Percentiles rank a stretch among this genome's conserved stretches.
Evolutionary conservation across 1,139 yeast genomes (phyloP).

Genomic region (Yamadazyma mexicana): DNA sequence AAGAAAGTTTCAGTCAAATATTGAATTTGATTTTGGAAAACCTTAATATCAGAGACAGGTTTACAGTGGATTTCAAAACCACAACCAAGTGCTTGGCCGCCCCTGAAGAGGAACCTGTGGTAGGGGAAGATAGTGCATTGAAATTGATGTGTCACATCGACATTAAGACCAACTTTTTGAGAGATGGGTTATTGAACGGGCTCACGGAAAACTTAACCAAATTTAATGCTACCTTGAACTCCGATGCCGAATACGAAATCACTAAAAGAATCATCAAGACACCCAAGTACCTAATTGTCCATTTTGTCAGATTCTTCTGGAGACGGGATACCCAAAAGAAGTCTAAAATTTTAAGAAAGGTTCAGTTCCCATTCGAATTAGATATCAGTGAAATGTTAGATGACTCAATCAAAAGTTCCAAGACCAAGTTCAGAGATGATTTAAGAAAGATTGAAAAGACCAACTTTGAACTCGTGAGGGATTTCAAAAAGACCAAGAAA

Average conservation of each 20-base stretch:
- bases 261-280: slow-evolving; percentile 70
- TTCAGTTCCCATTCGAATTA: slow-evolving; percentile 89
- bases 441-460: slow-evolving; percentile 77
- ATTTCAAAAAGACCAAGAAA: slow-evolving; percentile 68
- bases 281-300: slow-evolving; percentile 87
- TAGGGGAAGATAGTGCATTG: slow-evolving; percentile 52
- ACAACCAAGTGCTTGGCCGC: slow-evolving; percentile 60
- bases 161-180: slow-evolving; percentile 79
- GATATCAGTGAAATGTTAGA: slow-evolving; percentile 87
- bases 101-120: slow-evolving; percentile 33
- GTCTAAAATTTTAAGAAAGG: slow-evolving; percentile 90
- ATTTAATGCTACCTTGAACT: slow-evolving; percentile 65
- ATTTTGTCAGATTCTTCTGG: slow-evolving; percentile 95
- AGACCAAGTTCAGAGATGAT: slow-evolving; percentile 74
- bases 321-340: slow-evolving; percentile 87
- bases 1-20: slow-evolving; percentile 87
- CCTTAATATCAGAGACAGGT: slow-evolving; percentile 54
- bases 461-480: slow-evolving; percentile 69
- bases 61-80: slow-evolving; percentile 65
- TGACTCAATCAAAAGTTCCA: slow-evolving; percentile 63
- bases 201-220: slow-evolving; percentile 78
- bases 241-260: slow-evolving; percentile 70
- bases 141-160: slow-evolving; percentile 90
- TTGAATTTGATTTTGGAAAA: slow-evolving; percentile 53
- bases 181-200: slow-evolving; percentile 80